A percentile compares a stretch with the other conserved stretches of the same genome.
Evolutionary conservation across 2,329 filamentous ascomycete genomes (phyloP).

Genomic region (Cordyceps javanica): DNA sequence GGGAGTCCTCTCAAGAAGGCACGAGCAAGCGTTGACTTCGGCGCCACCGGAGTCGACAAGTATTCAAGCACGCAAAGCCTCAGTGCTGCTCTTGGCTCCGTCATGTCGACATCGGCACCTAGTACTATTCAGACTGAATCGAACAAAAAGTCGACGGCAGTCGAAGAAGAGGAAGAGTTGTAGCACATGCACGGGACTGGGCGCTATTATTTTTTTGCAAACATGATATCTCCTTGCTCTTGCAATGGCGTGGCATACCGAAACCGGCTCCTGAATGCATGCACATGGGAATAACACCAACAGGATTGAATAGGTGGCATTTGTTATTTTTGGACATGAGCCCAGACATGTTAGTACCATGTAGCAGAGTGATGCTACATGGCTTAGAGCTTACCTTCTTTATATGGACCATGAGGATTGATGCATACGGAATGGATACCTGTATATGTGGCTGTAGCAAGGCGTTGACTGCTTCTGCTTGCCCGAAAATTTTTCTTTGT

Average conservation of each 20-base stretch:
- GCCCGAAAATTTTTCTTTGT: slow-evolving; percentile 2
- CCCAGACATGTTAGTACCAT: slow-evolving; percentile 7
- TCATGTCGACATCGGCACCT: slow-evolving; percentile 20
- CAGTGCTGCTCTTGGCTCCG: slow-evolving; percentile 29
- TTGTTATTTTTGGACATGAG: slow-evolving; percentile 10
- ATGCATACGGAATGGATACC: slow-evolving; percentile 4
- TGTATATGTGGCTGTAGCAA: slow-evolving; percentile 6
- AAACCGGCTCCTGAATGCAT: background rate
- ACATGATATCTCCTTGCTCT: background rate
- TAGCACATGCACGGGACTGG: slow-evolving; percentile 18
- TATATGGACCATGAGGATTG: slow-evolving; percentile 4
- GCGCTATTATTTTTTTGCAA: background rate
- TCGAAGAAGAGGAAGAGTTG: slow-evolving; percentile 35
- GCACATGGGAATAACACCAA: background rate
- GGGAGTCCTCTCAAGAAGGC: slow-evolving; percentile 74
- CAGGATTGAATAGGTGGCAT: background rate
- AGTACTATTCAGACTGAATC: slow-evolving; percentile 19
- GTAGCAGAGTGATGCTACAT: background rate
- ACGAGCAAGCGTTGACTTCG: slow-evolving; percentile 48
- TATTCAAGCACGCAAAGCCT: slow-evolving; percentile 26
- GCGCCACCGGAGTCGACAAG: slow-evolving; percentile 19
- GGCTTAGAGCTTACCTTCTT: background rate
- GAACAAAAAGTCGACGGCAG: slow-evolving; percentile 19
- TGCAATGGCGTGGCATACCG: background rate
- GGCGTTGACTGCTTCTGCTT: slow-evolving; percentile 6